Conservation (phyloP, 139 green algal species). For the Chlorella sp. region DNA sequence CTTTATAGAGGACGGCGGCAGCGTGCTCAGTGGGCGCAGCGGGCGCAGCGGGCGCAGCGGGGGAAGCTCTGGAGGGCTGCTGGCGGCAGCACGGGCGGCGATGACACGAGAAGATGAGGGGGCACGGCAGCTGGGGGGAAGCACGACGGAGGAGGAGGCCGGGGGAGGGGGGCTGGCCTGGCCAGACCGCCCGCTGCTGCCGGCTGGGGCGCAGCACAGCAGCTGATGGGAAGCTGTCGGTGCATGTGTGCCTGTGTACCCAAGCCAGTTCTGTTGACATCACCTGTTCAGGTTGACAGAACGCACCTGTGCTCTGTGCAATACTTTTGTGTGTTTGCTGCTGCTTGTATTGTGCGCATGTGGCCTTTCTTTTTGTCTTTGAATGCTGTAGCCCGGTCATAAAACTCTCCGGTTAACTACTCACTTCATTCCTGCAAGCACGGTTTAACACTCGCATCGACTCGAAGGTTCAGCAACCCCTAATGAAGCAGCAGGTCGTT, state of each 20-base stretch:
- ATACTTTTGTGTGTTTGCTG: neutral
- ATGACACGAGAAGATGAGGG: neutral
- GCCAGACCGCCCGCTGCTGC: slow-evolving; percentile 11
- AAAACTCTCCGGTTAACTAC: too few species aligned
- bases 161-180: neutral
- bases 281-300: neutral
- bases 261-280: neutral
- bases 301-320: too few species aligned
- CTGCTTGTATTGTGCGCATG: too few species aligned
- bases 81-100: neutral
- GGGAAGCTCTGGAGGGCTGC: neutral
- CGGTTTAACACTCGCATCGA: too few species aligned
- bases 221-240: neutral
- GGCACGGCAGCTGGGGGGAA: neutral
- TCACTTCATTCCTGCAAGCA: too few species aligned
- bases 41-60: neutral
- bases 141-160: neutral
- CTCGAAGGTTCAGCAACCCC: too few species aligned
- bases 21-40: neutral
- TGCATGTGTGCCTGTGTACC: neutral
- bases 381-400: too few species aligned
- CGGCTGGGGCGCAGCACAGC: neutral
- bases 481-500: too few species aligned
- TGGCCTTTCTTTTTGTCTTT: too few species aligned
- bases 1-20: neutral